Evolutionary conservation across 257 asterid species (phyloP), one percentile per base, ranked within the genome.

Genomic region (Ilex aquifolium): DNA sequence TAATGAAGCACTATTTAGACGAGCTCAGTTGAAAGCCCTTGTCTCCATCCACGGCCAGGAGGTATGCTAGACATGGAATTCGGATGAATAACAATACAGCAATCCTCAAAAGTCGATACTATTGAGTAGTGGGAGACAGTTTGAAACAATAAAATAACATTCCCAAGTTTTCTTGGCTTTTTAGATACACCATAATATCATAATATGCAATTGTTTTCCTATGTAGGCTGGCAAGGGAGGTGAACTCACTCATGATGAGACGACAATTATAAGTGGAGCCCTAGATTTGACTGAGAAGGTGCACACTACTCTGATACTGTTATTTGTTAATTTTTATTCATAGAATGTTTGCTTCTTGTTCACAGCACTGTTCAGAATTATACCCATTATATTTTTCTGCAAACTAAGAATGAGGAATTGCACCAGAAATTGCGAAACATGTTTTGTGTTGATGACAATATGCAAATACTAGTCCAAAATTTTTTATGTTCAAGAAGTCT

Each of bases 261-360:
- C 99, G 40, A 92, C 99, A 52, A 92, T 92, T 65, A 92, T 92
- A 58, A 89, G 95, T 67, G 99, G 99, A 66, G 97, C 99, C 14
- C 84, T 92, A 61, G 99, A 92, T 87, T 74, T 92, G 83, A 89
- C 99, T 5, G 95, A 83, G 81, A 92, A 92, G 97, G 99, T 92
- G 80, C 12, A 36, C 42, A 36, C 42, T 4, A 36, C 42, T 4
- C 42, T 4, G 42, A 36, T 36, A 36, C 42, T 36, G 42, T 4
- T 36, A 36, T 8, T 36, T 21, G 27, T 21, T 36, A 36, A 36
- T 0, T 36, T 36, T 8, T 36, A 8, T 8, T 36, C 7, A 36
- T 36, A 36, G 5, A 36, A 21, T 4, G 42, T 8, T 36, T 36
- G 42, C 42, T 36, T 1, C 5, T 4, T 36, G 42, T 36, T 36